Percentiles rank a stretch among this genome's conserved stretches.
These are phyloP conservation scores for Populus simonii DNA, from an alignment of 345 rosid species.

Conservation along the genomic window DNA sequence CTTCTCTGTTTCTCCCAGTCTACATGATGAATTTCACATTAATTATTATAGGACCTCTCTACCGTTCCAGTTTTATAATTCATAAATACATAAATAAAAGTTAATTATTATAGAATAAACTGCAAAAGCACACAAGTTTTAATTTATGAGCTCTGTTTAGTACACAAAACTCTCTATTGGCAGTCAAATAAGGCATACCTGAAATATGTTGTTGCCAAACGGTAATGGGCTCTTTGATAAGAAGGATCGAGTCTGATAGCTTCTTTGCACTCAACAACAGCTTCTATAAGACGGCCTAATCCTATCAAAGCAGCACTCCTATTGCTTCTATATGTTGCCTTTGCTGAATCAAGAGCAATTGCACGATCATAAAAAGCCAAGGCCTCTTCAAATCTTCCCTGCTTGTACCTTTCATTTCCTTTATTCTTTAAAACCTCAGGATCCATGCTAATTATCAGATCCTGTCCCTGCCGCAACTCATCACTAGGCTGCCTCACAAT, in stretches of 20 bases:
- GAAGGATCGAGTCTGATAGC: slow-evolving; percentile 64
- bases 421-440: slow-evolving; percentile 61
- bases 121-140: background rate
- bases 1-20: slow-evolving; percentile 65
- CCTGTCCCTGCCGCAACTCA: slow-evolving; percentile 24
- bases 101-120: background rate
- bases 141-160: background rate
- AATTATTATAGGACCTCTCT: no score
- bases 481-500: slow-evolving; percentile 50
- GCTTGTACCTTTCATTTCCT: slow-evolving; percentile 80
- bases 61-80: no score
- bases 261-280: slow-evolving; percentile 66
- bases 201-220: slow-evolving; percentile 57
- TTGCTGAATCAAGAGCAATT: slow-evolving; percentile 55
- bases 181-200: slow-evolving; percentile 30
- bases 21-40: slow-evolving; percentile 19
- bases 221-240: slow-evolving; percentile 65
- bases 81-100: no score
- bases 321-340: slow-evolving; percentile 72
- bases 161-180: background rate
- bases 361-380: slow-evolving; percentile 70
- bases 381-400: slow-evolving; percentile 71
- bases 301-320: slow-evolving; percentile 83
- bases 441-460: slow-evolving; percentile 28
- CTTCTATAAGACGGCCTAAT: slow-evolving; percentile 71